A percentile compares a stretch with the other conserved stretches of the same genome.
These are phyloP conservation scores for Phalaenopsis hybrid DNA, from an alignment of 116 monocot genomes.

Conservation along the genomic window DNA sequence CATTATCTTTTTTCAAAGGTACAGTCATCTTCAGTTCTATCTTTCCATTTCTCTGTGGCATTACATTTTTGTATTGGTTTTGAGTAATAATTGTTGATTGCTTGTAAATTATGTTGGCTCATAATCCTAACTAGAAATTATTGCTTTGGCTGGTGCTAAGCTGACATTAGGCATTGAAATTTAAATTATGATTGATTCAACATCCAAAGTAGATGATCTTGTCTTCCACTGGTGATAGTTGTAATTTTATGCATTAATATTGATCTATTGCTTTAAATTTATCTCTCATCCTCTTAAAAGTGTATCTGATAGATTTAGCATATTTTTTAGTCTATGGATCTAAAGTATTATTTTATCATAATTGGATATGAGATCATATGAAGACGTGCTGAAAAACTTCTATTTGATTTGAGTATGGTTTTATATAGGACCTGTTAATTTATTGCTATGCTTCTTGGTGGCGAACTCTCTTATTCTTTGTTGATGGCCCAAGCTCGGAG, in stretches of 20 bases:
- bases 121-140: neutral
- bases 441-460: neutral
- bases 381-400: neutral
- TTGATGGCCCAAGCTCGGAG: too few relatives aligned
- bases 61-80: neutral
- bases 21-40: slow-evolving; percentile 4
- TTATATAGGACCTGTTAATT: neutral
- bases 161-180: neutral
- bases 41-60: neutral
- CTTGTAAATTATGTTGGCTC: neutral
- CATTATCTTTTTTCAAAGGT: slow-evolving; percentile 93
- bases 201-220: neutral
- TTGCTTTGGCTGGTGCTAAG: neutral
- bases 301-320: neutral
- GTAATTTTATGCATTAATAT: neutral
- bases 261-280: neutral
- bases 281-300: neutral
- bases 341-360: neutral
- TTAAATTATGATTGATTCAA: neutral
- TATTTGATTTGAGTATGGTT: slow-evolving; percentile 1
- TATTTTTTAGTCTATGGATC: neutral
- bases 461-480: neutral
- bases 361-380: neutral
- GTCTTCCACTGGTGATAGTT: neutral
- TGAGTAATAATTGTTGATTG: neutral